A percentile compares a stretch with the other conserved stretches of the same genome.
These are phyloP conservation scores for Diaporthe batatas DNA, from an alignment of 2,329 filamentous ascomycete species.

Conservation along the genomic window DNA sequence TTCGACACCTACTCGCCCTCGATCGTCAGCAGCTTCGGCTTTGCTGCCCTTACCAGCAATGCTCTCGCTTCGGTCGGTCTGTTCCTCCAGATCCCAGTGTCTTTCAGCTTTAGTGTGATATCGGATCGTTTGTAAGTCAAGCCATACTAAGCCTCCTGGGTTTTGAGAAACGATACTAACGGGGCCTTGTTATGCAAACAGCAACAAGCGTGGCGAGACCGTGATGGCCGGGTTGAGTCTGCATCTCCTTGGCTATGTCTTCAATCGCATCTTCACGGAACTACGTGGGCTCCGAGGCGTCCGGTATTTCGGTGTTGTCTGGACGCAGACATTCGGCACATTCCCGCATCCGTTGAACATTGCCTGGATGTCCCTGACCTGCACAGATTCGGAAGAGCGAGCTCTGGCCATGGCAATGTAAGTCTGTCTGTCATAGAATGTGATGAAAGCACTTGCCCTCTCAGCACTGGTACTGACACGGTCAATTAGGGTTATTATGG, in stretches of 20 bases:
- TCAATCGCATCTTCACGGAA: conserved; percentile 67
- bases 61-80: conserved; percentile 65
- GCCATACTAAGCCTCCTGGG: not conserved
- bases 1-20: conserved; percentile 67
- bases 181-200: conserved; percentile 42
- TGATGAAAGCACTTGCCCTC: not conserved
- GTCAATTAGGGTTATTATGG: conserved; percentile 66
- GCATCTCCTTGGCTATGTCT: conserved; percentile 65
- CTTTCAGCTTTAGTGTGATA: conserved; percentile 64
- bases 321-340: conserved; percentile 67
- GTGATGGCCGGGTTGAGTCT: conserved; percentile 62
- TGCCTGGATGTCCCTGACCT: conserved; percentile 70
- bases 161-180: not conserved
- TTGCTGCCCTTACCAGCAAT: conserved; percentile 61
- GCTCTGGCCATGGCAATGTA: conserved; percentile 71
- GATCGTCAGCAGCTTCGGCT: conserved; percentile 67
- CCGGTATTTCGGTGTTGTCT: conserved; percentile 67
- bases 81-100: conserved; percentile 65
- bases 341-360: conserved; percentile 71
- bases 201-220: conserved; percentile 64
- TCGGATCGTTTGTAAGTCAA: conserved; percentile 65
- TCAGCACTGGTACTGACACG: not conserved
- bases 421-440: not conserved
- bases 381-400: conserved; percentile 68
- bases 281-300: conserved; percentile 54